Percentiles rank a stretch among this genome's conserved stretches.
phyloP scores from a whole-genome alignment of 2,329 filamentous ascomycete species.

The Hypoxylon sp. region DNA sequence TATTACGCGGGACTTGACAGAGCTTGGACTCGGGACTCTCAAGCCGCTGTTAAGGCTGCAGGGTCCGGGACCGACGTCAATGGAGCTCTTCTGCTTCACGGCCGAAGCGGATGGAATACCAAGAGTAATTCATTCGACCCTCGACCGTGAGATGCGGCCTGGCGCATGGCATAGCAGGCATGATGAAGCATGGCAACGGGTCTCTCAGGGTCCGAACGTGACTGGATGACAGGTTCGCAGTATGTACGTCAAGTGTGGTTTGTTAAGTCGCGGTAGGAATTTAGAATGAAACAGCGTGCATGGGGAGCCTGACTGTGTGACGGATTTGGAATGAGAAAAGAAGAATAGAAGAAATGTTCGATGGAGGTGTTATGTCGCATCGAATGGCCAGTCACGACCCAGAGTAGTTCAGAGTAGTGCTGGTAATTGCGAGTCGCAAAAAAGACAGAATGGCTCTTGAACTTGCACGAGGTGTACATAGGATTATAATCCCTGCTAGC shows the following conservation, averaged over 20 bases:
- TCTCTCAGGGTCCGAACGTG: conserved; percentile 30
- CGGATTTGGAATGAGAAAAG: conserved; percentile 41
- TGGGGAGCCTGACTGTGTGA: conserved; percentile 37
- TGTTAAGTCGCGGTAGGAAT: conserved; percentile 36
- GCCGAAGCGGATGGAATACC: conserved; percentile 16
- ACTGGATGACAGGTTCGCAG: conserved; percentile 35
- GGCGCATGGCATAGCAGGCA: conserved; percentile 33
- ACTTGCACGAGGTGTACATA: conserved; percentile 37
- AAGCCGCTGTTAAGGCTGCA: conserved; percentile 25
- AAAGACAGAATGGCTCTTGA: conserved; percentile 19
- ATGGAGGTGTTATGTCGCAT: conserved; percentile 26
- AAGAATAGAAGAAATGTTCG: conserved; percentile 42
- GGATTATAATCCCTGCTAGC: conserved; percentile 35
- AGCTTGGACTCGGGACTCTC: conserved; percentile 18
- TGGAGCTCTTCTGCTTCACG: conserved; percentile 15
- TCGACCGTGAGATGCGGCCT: conserved; percentile 36
- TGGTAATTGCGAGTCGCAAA: conserved; percentile 22
- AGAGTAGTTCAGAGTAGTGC: background rate
- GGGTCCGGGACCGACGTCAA: conserved; percentile 31
- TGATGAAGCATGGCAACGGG: conserved; percentile 31
- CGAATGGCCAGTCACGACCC: conserved; percentile 5
- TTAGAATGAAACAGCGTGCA: conserved; percentile 35
- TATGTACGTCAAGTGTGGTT: conserved; percentile 35
- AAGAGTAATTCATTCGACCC: conserved; percentile 6
- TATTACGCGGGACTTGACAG: conserved; percentile 16